Base-by-base conservation (phyloP, 2,329 filamentous ascomycete species). In the Verticillium nonalfalfae region DNA sequence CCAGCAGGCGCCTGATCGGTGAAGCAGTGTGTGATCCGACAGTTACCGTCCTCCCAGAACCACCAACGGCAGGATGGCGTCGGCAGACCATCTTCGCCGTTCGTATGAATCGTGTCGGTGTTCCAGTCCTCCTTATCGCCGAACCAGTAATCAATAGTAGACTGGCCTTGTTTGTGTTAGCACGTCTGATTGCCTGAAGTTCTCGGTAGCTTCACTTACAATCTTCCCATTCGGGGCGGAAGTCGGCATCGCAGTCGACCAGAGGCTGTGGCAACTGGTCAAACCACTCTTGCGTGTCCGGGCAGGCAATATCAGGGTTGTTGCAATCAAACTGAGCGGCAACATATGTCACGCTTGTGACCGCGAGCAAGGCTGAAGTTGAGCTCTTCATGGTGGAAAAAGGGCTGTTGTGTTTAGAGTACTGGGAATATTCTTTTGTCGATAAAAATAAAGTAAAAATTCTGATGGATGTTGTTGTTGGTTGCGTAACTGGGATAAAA, bases 1-100 rank as follows among this genome's bases (percentile, higher is more conserved):
- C 31, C 31, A 1, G 15, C 55, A 2, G 14, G 31, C 7, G 31
- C n/a, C 4, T 36, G 26, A 9, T 57, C 55, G 33, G 33, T 36
- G 34, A 57, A 57, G 55, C 55, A 57, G 33, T 57, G 55, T 13
- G 55, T 57, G 55, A 57, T 57, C 33, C 55, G 55, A 31, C 55
- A 57, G 55, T 57, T 57, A 5, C 55, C 55, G 34, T 36, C 55
- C 21, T 57, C 55, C 31, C 55, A 36, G 55, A n/a, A 57, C 55
- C 55, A 57, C 55, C 55, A 57, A 10, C 35, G 33, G 55, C 55
- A 57, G n/a, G 55, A 57, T 5, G 55, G 55, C 4, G 55, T 36
- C 10, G 55, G 55, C 15, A n/a, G 11, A 15, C 35, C 55, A 7
- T 57, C 26, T 14, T 21, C 31, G 34, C 55, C 55, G 55, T 57